Evolutionary conservation across 345 rosid species (phyloP), one percentile per base, ranked within the genome.

Genomic region (Clarkia xantiana): DNA sequence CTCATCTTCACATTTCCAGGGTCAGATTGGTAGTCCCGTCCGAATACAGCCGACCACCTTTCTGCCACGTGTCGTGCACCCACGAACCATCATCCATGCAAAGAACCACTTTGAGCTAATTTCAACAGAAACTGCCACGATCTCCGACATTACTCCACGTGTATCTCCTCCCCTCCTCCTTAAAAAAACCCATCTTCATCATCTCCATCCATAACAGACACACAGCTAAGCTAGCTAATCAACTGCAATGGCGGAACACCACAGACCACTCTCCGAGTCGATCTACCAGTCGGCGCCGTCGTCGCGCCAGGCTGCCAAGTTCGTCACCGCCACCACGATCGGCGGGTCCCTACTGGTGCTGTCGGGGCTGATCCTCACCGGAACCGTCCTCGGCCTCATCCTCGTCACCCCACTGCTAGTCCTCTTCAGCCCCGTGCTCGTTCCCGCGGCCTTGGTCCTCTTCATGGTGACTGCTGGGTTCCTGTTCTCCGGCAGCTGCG

Each of bases 391-490:
- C 6, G 77, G 67, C 2, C 58, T 86, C 42, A 52, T 79, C 45
- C 3, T 77, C 19, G 80, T 79, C 5, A 86, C 95, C 0, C 80
- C 88, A 0, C 9, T 79, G 0, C 58, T 82, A 53, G 80, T 82
- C 29, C 9, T 86, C 6, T 82, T 63, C 16, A 82, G 88, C 18
- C 86, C 95, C 2, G 45, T 86, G 41, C 48, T 86, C 1, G 73
- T 86, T 7, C 93, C 93, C 0, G 78, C 88, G 1, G 83, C 38
- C 39, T 63, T 74, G 8, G 62, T 45, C 1, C 4, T 60, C 19
- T 49, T 59, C 40, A 13, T 80, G 53, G 59, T 62, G 9, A 25
- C 53, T 0, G 4, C 41, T 2, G 87, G 91, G 10, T 71, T 86
- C 55, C 42, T 77, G 14, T 64, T 77, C 60, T 77, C 88, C 0